phyloP scores from a whole-genome alignment of 1,284 basidiomycete genomes.

The Cryptococcus sp. region DNA sequence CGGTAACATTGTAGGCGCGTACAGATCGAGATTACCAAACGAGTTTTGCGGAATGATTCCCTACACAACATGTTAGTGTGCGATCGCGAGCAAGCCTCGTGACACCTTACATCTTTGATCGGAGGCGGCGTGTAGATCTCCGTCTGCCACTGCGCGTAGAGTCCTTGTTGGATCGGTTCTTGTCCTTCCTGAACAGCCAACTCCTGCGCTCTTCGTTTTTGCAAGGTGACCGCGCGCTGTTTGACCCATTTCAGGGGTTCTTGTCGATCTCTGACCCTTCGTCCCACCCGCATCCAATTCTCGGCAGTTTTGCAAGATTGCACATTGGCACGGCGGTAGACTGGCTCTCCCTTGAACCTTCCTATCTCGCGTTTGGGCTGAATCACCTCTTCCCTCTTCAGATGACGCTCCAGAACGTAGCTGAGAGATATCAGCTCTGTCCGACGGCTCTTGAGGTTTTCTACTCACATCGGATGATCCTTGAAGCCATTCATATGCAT shows the following conservation, averaged over 20 bases:
- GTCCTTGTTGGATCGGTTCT: slow-evolving; percentile 75
- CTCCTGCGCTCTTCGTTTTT: slow-evolving; percentile 80
- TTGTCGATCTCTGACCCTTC: slow-evolving; percentile 69
- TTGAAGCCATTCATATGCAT: slow-evolving; percentile 89
- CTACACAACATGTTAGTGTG: slow-evolving; percentile 54
- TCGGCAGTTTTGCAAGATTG: slow-evolving; percentile 84
- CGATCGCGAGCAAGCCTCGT: not conserved
- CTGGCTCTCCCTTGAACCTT: slow-evolving; percentile 87
- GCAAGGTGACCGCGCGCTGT: slow-evolving; percentile 78
- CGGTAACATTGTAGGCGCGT: slow-evolving; percentile 93
- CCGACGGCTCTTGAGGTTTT: not conserved
- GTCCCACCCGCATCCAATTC: slow-evolving; percentile 90
- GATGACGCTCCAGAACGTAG: slow-evolving; percentile 84
- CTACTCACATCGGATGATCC: slow-evolving; percentile 80
- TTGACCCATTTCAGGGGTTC: slow-evolving; percentile 91
- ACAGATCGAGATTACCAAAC: slow-evolving; percentile 97
- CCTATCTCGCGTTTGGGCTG: slow-evolving; percentile 82
- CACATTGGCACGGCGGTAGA: slow-evolving; percentile 85
- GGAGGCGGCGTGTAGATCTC: slow-evolving; percentile 76
- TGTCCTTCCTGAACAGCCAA: slow-evolving; percentile 60
- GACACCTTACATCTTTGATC: slow-evolving; percentile 70
- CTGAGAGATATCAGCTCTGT: slow-evolving; percentile 52
- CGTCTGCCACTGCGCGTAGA: slow-evolving; percentile 87
- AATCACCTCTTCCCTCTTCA: slow-evolving; percentile 85
- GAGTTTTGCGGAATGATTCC: slow-evolving; percentile 91